Evolutionary conservation across 2,329 filamentous ascomycete species (phyloP), one percentile per base, ranked within the genome.

Genomic region (Neoarthrinium moseri): DNA sequence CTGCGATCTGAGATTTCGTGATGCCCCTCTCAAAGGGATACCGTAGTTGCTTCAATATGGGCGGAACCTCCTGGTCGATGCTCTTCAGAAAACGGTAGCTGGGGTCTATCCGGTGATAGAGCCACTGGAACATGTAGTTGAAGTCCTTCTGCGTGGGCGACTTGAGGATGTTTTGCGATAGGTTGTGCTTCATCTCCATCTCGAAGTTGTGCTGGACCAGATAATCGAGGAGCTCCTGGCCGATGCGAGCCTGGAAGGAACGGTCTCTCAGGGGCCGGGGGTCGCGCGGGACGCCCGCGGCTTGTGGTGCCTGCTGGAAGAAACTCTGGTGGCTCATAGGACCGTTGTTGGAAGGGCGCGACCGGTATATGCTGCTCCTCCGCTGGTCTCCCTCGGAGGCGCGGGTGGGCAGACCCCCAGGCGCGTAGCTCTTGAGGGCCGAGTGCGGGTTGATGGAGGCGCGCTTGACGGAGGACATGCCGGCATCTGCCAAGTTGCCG

Each of bases 131-230:
- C 78, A 99, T 95, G 67, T 82, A 87, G 61, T 95, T 94, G 72
- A 99, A 99, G 65, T 99, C 94, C 63, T 99, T 99, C 58, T 97
- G 92, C 1, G 92, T 99, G 0, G 94, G 95, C 34, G 89, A 95
- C 59, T 89, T 92, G 63, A 96, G 84, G 6, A 90, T 88, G 58
- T 96, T 96, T 52, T 88, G 86, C 1, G 89, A 89, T n/a, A 99
- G 74, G 2, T 84, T 86, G 65, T 97, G 89, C 69, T 95, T 96
- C 85, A 95, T 96, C 57, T 97, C 91, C 78, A 96, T 84, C 68
- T 99, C 94, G 60, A 97, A 99, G 62, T 96, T 96, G 66, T 96
- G 86, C 47, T 91, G 85, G 1, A 89, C 85, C 62, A 99, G 78
- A 63, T 95, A 99, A 55, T 99, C 94, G 54, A 95, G 72, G 45